A percentile compares a stretch with the other conserved stretches of the same genome.
Conservation (phyloP, 2,329 filamentous ascomycete species). For the Tolypocladium ophioglossoides region DNA sequence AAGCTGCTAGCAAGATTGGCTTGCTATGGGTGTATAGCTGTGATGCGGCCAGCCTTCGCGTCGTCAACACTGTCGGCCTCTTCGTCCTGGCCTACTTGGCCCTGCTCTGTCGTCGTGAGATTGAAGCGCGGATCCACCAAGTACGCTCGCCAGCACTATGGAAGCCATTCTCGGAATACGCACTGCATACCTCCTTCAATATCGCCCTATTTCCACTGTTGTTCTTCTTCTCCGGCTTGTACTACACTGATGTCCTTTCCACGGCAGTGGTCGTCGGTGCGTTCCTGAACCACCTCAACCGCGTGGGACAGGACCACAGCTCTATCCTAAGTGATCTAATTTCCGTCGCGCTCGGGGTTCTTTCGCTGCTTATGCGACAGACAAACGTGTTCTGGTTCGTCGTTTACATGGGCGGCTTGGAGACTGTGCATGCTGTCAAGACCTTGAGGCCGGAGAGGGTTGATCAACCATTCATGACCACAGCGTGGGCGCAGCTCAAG, state of each 20-base stretch:
- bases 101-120: conserved; percentile 39
- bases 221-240: conserved; percentile 93
- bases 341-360: conserved; percentile 46
- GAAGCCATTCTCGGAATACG: conserved; percentile 24
- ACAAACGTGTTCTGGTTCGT: conserved; percentile 97
- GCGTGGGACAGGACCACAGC: conserved; percentile 23
- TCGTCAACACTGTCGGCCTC: conserved; percentile 33
- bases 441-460: conserved; percentile 23
- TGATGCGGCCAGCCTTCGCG: conserved; percentile 28
- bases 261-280: conserved; percentile 62
- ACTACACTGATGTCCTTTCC: conserved; percentile 88
- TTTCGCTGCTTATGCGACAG: conserved; percentile 70
- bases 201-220: conserved; percentile 77
- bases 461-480: conserved; percentile 18
- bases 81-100: conserved; percentile 32
- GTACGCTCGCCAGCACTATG: conserved; percentile 8
- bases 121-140: conserved; percentile 32
- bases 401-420: conserved; percentile 58
- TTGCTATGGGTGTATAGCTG: conserved; percentile 13
- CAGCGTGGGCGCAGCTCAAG: conserved; percentile 21
- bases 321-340: conserved; percentile 28
- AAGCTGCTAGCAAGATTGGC: conserved; percentile 6
- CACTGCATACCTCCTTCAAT: conserved; percentile 60
- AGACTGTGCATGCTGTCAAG: conserved; percentile 42
- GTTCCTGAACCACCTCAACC: conserved; percentile 47